Evolutionary conservation across 2,329 filamentous ascomycete species (phyloP), one percentile per base, ranked within the genome.

Genomic region (Ascochyta viciae-villosae): DNA sequence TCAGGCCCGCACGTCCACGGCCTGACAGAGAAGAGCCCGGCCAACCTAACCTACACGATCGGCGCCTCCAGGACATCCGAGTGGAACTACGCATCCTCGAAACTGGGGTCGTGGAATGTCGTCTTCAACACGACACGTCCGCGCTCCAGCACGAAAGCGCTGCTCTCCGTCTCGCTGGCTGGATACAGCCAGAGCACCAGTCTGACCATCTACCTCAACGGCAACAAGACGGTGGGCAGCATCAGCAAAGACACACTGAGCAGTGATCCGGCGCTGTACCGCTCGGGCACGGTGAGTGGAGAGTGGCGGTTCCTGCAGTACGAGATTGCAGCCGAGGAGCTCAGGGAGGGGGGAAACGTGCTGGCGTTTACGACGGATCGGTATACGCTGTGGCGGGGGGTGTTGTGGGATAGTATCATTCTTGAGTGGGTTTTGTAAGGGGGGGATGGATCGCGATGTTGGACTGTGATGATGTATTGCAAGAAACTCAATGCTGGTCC

Each of bases 51-150:
- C 0, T 82, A 72, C 57, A 75, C 66, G 0, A 62, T 78, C 7
- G 78, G 79, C 16, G 57, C 65, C 3, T 63, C 67, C 1, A 62
- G 60, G 4, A 22, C 44, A 1, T 29, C 31, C 0, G 78, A 81
- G 50, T 81, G 80, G 80, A 81, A 76, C 60, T 81, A 78, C 43
- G 78, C 72, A 1, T 78, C 79, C 54, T 75, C 74, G 8, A 58
- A 61, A 23, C 47, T 62, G 1, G 67, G 67, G 0, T 61, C 52
- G 7, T 69, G 66, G 65, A 43, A 53, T 2, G 47, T 70, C 3
- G 39, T 50, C 4, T 69, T 70, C 46, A 53, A 63, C 16, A 13
- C 63, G 34, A 40, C 49, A 26, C 50, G 61, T 77, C 77, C 54
- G 1, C 9, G 15, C 6, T 8, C 83, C 6, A 46, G 31, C 37